Evolutionary conservation across 192 early-diverging fungal species (phyloP), one percentile per base, ranked within the genome.

Genomic region (Coemansia sp.): DNA sequence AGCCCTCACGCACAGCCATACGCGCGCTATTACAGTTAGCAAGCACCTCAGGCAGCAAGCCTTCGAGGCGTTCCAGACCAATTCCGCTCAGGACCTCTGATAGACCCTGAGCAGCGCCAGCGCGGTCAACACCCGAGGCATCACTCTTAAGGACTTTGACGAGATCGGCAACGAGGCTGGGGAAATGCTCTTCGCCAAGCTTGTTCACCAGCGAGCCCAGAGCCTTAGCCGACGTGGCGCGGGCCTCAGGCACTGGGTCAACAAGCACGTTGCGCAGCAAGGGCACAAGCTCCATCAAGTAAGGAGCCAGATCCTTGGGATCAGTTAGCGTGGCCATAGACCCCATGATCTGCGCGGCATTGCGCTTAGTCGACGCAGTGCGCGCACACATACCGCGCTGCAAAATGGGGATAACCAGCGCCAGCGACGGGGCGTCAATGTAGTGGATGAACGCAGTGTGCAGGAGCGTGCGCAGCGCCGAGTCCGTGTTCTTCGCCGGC

Each of bases 381-480:
- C 98, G 90, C 59, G 94, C 94, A 31, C 88, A 87, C 84, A 99
- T 84, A 63, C 97, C 98, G 63, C 97, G 90, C 74, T 94, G 89
- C 39, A 98, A 72, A 48, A 99, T 94, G 4, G 98, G 98, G 62
- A 98, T 92, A 25, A 99, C 89, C 59, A 98, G 85, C 14, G 97
- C 98, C 59, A 99, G 77, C 11, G 93, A 95, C 29, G 98, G 95
- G 12, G 97, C 91, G 75, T 99, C 98, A 62, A 99, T 95, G 78
- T 99, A 99, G 82, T 99, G 98, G 19, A 98, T 93, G 70, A 99
- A 99, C 4, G 95, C 89, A 2, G 98, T 99, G 65, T 92, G 87
- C 44, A 99, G 75, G 19, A 99, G 86, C n/a, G 91, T 88, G 23
- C 85, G 80, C 66, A 99, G 80, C 6, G 96, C 96, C 10, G 86